Evolutionary conservation across 768 basidiomycete species (phyloP).

Genomic region (Rubroboletus satanas): DNA sequence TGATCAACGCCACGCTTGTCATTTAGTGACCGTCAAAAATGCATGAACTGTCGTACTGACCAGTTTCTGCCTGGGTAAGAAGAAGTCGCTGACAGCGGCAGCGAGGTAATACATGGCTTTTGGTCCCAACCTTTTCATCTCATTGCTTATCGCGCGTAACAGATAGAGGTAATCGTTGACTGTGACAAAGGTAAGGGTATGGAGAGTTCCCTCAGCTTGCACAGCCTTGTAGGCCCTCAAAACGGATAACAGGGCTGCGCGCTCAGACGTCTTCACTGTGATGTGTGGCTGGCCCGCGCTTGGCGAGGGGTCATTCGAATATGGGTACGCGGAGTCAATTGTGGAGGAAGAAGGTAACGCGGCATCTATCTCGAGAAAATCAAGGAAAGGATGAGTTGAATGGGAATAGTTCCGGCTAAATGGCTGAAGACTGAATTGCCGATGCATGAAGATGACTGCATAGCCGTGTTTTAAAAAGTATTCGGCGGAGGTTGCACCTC

Average conservation of each 20-base stretch:
- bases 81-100: conserved; percentile 97
- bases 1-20: conserved; percentile 27
- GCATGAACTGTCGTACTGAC: conserved; percentile 42
- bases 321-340: conserved; percentile 17
- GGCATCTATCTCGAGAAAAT: conserved; percentile 74
- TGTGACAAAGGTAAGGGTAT: conserved; percentile 87
- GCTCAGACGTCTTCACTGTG: conserved; percentile 62
- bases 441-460: conserved; percentile 98
- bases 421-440: conserved; percentile 95
- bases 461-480: conserved; percentile 94
- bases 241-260: conserved; percentile 63
- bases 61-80: conserved; percentile 87
- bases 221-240: conserved; percentile 78
- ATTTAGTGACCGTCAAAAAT: background rate
- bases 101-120: conserved; percentile 93
- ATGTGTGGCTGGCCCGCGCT: conserved; percentile 43
- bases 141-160: conserved; percentile 75
- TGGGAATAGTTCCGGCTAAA: conserved; percentile 98
- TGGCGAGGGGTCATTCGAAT: conserved; percentile 29
- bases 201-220: conserved; percentile 67
- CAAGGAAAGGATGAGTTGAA: conserved; percentile 96
- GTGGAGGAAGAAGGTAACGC: conserved; percentile 18
- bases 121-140: conserved; percentile 65
- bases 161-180: conserved; percentile 97
- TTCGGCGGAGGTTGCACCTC: conserved; percentile 96